Percentiles rank a stretch among this genome's conserved stretches.
phyloP scores from a whole-genome alignment of 78 protist genomes.

The Emiliania huxleyi region DNA sequence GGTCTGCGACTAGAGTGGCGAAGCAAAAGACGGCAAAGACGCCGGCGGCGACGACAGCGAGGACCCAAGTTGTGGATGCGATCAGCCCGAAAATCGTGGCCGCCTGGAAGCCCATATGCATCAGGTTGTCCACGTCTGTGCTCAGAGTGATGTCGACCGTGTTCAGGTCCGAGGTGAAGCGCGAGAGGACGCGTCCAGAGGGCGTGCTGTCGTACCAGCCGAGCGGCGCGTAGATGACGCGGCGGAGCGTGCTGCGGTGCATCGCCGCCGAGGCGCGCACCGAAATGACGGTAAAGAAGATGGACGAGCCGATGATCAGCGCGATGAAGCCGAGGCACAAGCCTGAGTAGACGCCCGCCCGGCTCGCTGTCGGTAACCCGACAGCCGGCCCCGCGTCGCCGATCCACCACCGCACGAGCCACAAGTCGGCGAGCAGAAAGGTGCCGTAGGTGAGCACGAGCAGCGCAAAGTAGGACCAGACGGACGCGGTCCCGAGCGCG shows the following conservation, averaged over 20 bases:
- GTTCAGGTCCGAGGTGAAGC: constrained; percentile 51
- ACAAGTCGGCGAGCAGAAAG: not conserved
- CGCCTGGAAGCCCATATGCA: not conserved
- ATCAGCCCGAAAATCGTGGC: not conserved
- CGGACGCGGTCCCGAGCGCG: not conserved
- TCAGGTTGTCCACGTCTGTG: not conserved
- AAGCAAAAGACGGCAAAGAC: not conserved
- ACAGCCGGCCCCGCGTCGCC: not conserved
- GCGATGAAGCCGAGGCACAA: not conserved
- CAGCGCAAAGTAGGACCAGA: not conserved
- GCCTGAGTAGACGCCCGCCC: not conserved
- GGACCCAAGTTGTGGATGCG: not conserved
- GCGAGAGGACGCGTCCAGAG: constrained; percentile 54
- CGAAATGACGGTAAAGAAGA: not conserved
- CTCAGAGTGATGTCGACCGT: not conserved
- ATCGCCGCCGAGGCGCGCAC: not conserved
- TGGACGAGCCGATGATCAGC: not conserved
- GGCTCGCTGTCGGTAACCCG: not conserved
- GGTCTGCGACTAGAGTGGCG: not conserved
- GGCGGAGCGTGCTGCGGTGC: not conserved
- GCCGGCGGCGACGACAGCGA: not conserved
- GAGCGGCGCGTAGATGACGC: constrained; percentile 16
- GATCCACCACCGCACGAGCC: not conserved
- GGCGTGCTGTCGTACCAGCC: constrained; percentile 52
- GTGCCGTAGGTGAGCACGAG: constrained; percentile 12